These are phyloP conservation scores for Alternaria triticina DNA, from an alignment of 2,329 filamentous ascomycete species.

Conservation along the genomic window DNA sequence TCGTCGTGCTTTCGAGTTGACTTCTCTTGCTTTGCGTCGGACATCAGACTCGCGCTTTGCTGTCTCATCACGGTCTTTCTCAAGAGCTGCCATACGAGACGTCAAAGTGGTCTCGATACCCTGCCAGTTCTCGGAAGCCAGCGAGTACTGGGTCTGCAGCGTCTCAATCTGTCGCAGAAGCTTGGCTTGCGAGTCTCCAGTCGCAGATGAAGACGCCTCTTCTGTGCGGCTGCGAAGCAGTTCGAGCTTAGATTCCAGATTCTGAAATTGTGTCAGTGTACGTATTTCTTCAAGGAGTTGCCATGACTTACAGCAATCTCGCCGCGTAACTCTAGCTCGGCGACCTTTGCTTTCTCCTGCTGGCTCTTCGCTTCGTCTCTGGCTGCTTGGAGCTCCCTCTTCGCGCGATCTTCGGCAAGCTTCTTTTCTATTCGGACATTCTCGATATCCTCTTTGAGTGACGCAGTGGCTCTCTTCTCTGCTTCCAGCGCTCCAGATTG, in stretches of 20 bases:
- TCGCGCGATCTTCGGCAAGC: conserved; percentile 72
- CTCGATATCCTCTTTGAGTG: conserved; percentile 69
- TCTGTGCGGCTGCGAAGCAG: conserved; percentile 83
- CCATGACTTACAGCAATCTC: conserved; percentile 64
- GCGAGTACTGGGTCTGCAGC: conserved; percentile 90
- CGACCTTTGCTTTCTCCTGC: conserved; percentile 69
- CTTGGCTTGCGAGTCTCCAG: conserved; percentile 86
- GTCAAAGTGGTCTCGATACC: conserved; percentile 88
- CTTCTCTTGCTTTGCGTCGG: conserved; percentile 86
- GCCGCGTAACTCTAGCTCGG: conserved; percentile 79
- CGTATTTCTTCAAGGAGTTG: not conserved
- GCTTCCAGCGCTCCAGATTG: conserved; percentile 71
- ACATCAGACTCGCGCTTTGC: conserved; percentile 83
- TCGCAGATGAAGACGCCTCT: conserved; percentile 82
- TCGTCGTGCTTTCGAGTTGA: conserved; percentile 70
- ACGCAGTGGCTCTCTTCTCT: conserved; percentile 63
- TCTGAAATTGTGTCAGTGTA: conserved; percentile 52
- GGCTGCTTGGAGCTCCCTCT: conserved; percentile 72
- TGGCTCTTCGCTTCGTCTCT: conserved; percentile 76
- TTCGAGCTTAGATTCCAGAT: conserved; percentile 89
- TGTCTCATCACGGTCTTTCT: conserved; percentile 90
- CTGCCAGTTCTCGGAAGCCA: conserved; percentile 97
- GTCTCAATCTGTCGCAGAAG: conserved; percentile 93
- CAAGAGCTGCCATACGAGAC: conserved; percentile 75
- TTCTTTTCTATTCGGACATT: conserved; percentile 76